Base-by-base conservation (phyloP, 208 protist species). In the Leishmania lainsoni region DNA sequence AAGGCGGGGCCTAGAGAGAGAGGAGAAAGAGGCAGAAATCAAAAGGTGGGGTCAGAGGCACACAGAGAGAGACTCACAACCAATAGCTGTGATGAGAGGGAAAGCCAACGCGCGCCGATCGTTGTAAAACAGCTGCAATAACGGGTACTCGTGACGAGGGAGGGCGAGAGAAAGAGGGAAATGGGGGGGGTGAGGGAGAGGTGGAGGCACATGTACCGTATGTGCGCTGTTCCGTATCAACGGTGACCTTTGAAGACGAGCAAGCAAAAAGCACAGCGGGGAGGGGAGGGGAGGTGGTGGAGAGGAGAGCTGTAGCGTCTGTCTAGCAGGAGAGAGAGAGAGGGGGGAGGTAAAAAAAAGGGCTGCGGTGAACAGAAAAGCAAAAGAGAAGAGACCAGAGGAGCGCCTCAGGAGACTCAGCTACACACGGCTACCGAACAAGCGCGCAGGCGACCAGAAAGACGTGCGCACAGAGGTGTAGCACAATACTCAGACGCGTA, bases 41-140 rank as follows among this genome's bases (percentile, higher is more conserved):
- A 39, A 39, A 39, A 39, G 35, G 35, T 1, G 35, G 35, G 35
- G 35, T 39, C 35, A 39, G 35, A 39, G 35, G 35, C 35, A 39
- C 35, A 39, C 35, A 87, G 68, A 79, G 29, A 66, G 52, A 65
- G 75, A 65, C 54, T 51, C 65, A 68, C 63, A 69, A 69, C 29
- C 20, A 3, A 29, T 29, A 42, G 29, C 63, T 9, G 10, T 9
- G 10, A 10, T 8, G 22, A 29, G 5, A 22, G 6, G 29, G 56
- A 61, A 9, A 29, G n/a, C 17, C 20, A 8, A 12, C 6, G 3
- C 26, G 26, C 56, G n/a, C 16, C 56, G 5, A 61, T 29, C 56
- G 22, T 22, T n/a, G 56, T 6, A 29, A 22, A 17, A 29, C 16
- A 26, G 22, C 22, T 29, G 20, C 32, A 16, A 42, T 42, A 32